These are phyloP conservation scores for Penicillium canescens DNA, from an alignment of 495 filamentous ascomycete genomes.

Conservation along the genomic window DNA sequence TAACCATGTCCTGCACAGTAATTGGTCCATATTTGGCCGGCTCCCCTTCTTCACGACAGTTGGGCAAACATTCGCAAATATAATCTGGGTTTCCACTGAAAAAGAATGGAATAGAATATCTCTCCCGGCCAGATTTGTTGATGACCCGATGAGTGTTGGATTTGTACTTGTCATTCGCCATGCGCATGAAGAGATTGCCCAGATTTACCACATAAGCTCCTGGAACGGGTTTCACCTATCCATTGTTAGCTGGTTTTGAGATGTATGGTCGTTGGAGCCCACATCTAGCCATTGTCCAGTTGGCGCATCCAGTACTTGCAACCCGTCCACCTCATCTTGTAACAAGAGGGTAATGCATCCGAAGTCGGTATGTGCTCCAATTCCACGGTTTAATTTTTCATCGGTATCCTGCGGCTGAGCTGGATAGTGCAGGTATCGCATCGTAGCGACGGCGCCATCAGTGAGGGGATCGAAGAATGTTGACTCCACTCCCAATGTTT, in stretches of 20 bases:
- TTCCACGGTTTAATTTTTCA: slow-evolving; percentile 38
- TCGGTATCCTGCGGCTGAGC: slow-evolving; percentile 43
- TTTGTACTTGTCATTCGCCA: slow-evolving; percentile 58
- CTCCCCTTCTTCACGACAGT: slow-evolving; percentile 39
- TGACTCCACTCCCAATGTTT: slow-evolving; percentile 37
- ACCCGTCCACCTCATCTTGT: slow-evolving; percentile 48
- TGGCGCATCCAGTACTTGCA: slow-evolving; percentile 53
- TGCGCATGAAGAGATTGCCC: slow-evolving; percentile 59
- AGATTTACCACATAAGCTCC: slow-evolving; percentile 57
- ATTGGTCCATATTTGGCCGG: slow-evolving; percentile 50
- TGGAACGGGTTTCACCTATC: slow-evolving; percentile 46
- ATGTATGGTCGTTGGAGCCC: slow-evolving; percentile 27
- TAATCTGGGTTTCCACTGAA: slow-evolving; percentile 56
- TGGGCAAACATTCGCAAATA: slow-evolving; percentile 54
- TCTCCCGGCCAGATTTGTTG: slow-evolving; percentile 41
- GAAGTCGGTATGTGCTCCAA: slow-evolving; percentile 51
- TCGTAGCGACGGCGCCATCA: slow-evolving; percentile 39
- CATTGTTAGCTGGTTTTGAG: slow-evolving; percentile 13
- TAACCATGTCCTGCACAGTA: slow-evolving; percentile 39
- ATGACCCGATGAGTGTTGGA: slow-evolving; percentile 57
- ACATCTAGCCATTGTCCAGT: slow-evolving; percentile 46
- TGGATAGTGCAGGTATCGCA: slow-evolving; percentile 44
- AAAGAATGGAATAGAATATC: slow-evolving; percentile 66
- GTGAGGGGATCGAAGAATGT: slow-evolving; percentile 33
- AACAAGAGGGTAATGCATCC: slow-evolving; percentile 46